These are phyloP conservation scores for Cordyceps cateniannulata DNA, from an alignment of 2,329 filamentous ascomycete species.

Conservation along the genomic window DNA sequence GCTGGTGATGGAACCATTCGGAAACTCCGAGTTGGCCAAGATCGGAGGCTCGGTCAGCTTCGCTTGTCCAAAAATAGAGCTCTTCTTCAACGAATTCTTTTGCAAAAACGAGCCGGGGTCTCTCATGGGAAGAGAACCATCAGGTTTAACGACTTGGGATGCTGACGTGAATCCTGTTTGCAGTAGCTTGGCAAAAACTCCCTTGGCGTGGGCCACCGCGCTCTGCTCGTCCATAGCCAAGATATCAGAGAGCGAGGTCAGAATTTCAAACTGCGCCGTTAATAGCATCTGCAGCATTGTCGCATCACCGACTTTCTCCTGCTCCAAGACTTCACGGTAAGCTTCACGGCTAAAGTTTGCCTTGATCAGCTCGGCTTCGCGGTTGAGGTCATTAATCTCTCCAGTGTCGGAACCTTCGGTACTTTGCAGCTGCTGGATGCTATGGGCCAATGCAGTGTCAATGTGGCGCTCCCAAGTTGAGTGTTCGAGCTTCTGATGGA, in stretches of 20 bases:
- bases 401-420: constrained; percentile 37
- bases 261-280: constrained; percentile 85
- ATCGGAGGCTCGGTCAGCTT: constrained; percentile 40
- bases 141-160: constrained; percentile 84
- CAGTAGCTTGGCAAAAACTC: constrained; percentile 70
- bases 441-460: constrained; percentile 82
- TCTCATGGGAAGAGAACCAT: constrained; percentile 56
- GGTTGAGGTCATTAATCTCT: constrained; percentile 65
- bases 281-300: constrained; percentile 76
- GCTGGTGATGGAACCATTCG: constrained; percentile 26
- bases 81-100: constrained; percentile 67
- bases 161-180: constrained; percentile 67
- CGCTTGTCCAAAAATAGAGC: constrained; percentile 21
- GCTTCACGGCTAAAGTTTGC: constrained; percentile 75
- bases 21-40: constrained; percentile 25
- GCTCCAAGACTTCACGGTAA: constrained; percentile 69
- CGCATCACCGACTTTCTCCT: constrained; percentile 75
- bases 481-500: constrained; percentile 75
- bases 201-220: constrained; percentile 72
- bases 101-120: constrained; percentile 66
- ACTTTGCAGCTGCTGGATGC: constrained; percentile 70
- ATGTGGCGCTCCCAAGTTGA: constrained; percentile 82
- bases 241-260: constrained; percentile 75
- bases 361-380: constrained; percentile 83
- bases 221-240: constrained; percentile 77